phyloP scores from a whole-genome alignment of 2,329 filamentous ascomycete genomes.

The Paecilomyces fulvus region DNA sequence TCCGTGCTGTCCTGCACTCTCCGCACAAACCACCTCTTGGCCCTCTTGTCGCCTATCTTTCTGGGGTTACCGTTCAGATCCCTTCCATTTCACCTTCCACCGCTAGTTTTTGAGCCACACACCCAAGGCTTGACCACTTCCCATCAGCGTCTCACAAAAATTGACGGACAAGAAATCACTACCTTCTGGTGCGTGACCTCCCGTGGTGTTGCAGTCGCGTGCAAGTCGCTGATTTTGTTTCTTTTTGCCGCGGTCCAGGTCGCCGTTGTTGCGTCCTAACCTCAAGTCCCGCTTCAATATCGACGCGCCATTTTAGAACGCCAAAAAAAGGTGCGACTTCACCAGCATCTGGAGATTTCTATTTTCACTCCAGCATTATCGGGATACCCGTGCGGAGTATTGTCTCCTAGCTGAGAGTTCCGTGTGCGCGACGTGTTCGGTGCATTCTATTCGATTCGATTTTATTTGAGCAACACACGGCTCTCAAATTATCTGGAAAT shows the following conservation, averaged over 20 bases:
- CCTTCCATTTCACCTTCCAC: constrained; percentile 1
- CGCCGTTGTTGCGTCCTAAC: too few species aligned
- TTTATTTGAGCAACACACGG: too few species aligned
- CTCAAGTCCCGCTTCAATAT: too few species aligned
- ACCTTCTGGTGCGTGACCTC: too few species aligned
- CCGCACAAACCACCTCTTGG: constrained; percentile 8
- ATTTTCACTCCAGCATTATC: neutral
- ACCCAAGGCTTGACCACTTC: neutral
- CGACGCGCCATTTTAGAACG: too few species aligned
- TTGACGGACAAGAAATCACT: too few species aligned
- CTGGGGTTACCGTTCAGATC: neutral
- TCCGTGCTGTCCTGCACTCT: constrained; percentile 12
- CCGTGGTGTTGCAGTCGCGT: too few species aligned
- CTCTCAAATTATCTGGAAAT: neutral
- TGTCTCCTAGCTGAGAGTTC: neutral
- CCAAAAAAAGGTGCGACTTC: neutral
- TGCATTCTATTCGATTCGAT: neutral
- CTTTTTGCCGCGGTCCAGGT: too few species aligned
- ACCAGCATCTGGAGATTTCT: neutral
- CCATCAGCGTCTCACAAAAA: too few species aligned
- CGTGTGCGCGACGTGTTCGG: neutral
- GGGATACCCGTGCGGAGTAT: neutral
- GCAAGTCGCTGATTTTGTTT: too few species aligned
- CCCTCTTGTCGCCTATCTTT: neutral
- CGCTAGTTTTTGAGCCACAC: neutral